Percentiles rank a stretch among this genome's conserved stretches.
Conservation (phyloP, 371 early-diverging fungal genomes). For the Mucor mucedo region DNA sequence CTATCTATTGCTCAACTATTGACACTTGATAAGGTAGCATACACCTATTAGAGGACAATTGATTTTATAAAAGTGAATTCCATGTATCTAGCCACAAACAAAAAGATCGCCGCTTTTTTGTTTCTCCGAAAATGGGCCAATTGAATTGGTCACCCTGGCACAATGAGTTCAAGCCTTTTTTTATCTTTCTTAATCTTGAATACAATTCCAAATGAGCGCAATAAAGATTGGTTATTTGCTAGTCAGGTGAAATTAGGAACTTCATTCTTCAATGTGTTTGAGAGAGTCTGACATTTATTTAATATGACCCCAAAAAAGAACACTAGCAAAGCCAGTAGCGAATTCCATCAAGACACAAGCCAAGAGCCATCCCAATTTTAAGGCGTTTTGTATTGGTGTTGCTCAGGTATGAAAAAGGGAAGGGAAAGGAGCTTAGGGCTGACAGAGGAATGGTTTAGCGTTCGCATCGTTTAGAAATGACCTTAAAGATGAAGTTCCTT, state of each 20-base stretch:
- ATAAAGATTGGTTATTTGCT: conserved; percentile 70
- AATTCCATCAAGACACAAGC: conserved; percentile 81
- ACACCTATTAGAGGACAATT: no score
- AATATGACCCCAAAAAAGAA: conserved; percentile 35
- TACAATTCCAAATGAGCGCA: conserved; percentile 50
- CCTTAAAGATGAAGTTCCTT: conserved; percentile 81
- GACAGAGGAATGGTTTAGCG: conserved; percentile 30
- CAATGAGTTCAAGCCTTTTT: no score
- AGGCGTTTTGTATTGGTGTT: conserved; percentile 79
- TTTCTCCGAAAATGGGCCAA: no score
- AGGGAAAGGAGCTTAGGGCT: neutral
- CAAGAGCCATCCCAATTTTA: conserved; percentile 69
- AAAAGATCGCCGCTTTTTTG: no score
- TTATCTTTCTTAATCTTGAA: neutral
- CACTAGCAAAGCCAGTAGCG: conserved; percentile 85
- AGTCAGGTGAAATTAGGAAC: conserved; percentile 40
- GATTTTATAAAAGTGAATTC: no score
- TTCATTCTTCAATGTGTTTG: neutral
- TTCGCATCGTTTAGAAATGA: conserved; percentile 76
- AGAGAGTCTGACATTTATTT: neutral
- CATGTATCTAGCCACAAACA: no score
- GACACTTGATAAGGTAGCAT: no score
- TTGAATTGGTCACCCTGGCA: no score
- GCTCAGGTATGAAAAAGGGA: conserved; percentile 65
- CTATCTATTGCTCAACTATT: no score